Evolutionary conservation across 2,329 filamentous ascomycete species (phyloP).

Genomic region (Stagonosporopsis tanaceti): DNA sequence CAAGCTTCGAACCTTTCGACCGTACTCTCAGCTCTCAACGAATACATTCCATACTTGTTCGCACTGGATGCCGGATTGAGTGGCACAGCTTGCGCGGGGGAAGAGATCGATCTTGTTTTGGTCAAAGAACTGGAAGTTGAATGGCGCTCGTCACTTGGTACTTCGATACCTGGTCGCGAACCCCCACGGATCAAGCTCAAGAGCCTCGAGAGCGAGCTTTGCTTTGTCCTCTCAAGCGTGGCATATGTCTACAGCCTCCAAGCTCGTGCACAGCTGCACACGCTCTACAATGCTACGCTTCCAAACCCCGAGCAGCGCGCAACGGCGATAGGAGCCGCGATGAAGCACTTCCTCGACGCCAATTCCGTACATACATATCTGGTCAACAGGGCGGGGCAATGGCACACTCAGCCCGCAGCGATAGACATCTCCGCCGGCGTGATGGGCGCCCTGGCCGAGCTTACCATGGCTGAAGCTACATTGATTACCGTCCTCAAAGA

Average conservation of each 20-base stretch:
- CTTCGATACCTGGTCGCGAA: conserved; percentile 66
- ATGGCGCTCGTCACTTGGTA: conserved; percentile 84
- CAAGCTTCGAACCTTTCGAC: conserved; percentile 75
- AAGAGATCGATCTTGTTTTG: conserved; percentile 73
- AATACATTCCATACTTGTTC: conserved; percentile 85
- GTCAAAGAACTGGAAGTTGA: conserved; percentile 71
- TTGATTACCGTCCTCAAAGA: conserved; percentile 91
- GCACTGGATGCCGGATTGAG: conserved; percentile 78
- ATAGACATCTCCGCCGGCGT: conserved; percentile 55
- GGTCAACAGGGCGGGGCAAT: conserved; percentile 60
- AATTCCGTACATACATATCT: conserved; percentile 81
- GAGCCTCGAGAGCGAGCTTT: conserved; percentile 83
- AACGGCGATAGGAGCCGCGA: conserved; percentile 74
- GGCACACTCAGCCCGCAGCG: conserved; percentile 44
- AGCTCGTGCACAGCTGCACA: conserved; percentile 75
- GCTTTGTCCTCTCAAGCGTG: conserved; percentile 78
- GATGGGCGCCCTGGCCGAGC: conserved; percentile 58
- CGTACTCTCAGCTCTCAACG: conserved; percentile 73
- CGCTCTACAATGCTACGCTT: conserved; percentile 70
- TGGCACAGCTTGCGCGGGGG: conserved; percentile 61
- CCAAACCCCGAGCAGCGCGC: conserved; percentile 70
- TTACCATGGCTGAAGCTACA: conserved; percentile 87
- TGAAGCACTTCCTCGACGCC: conserved; percentile 78
- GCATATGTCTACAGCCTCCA: conserved; percentile 77
- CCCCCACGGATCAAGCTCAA: conserved; percentile 71